phyloP scores from a whole-genome alignment of 371 early-diverging fungal genomes.

The Actinomortierella ambigua region DNA sequence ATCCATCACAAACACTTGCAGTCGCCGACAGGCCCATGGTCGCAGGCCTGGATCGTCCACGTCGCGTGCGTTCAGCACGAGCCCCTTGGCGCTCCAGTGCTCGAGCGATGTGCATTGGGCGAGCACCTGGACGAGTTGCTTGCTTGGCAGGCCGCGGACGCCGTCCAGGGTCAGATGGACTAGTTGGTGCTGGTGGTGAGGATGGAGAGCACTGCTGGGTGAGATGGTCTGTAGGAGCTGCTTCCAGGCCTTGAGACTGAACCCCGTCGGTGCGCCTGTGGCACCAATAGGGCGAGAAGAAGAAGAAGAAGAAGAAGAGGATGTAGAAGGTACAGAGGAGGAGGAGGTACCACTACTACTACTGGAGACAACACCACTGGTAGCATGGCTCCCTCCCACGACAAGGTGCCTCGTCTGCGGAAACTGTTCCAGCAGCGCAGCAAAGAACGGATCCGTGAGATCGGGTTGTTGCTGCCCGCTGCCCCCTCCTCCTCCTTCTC shows the following conservation, averaged over 20 bases:
- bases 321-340: too few species aligned
- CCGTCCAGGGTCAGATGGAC: constrained; percentile 35
- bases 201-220: too few species aligned
- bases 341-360: too few species aligned
- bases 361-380: too few species aligned
- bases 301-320: too few species aligned
- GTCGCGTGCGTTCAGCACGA: constrained; percentile 37
- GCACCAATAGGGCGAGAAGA: too few species aligned
- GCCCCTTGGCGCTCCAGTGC: constrained; percentile 21
- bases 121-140: constrained; percentile 10
- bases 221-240: constrained; percentile 22
- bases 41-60: background rate
- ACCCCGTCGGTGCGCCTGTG: constrained; percentile 20
- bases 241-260: constrained; percentile 25
- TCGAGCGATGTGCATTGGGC: constrained; percentile 12
- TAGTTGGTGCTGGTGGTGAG: constrained; percentile 2
- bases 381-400: constrained; percentile 25
- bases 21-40: constrained; percentile 18
- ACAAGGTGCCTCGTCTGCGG: constrained; percentile 11
- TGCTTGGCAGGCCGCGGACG: constrained; percentile 30
- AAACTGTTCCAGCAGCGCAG: constrained; percentile 15
- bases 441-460: constrained; percentile 40
- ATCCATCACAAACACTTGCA: constrained; percentile 25
- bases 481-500: too few species aligned
- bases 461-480: constrained; percentile 32